Evolutionary conservation across 1,284 basidiomycete species (phyloP).

Genomic region (Heterobasidion occidentale): DNA sequence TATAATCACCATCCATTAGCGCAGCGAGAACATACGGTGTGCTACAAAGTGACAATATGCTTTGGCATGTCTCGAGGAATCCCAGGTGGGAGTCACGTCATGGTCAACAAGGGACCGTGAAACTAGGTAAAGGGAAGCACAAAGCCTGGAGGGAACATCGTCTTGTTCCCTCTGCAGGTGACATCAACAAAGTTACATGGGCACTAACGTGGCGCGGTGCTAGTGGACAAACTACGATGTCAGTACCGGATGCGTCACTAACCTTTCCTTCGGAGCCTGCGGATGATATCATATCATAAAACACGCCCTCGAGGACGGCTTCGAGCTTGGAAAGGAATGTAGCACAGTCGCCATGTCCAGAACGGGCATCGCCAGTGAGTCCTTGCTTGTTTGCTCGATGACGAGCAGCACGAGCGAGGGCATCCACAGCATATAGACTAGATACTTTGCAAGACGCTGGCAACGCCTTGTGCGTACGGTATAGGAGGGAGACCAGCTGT

Average conservation of each 20-base stretch:
- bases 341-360: slow-evolving; percentile 62
- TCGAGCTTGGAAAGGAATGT: slow-evolving; percentile 84
- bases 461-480: slow-evolving; percentile 77
- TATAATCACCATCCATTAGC: slow-evolving; percentile 3
- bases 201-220: background rate
- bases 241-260: slow-evolving; percentile 32
- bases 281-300: slow-evolving; percentile 68
- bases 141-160: background rate
- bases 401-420: slow-evolving; percentile 78
- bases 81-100: too few species aligned
- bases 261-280: slow-evolving; percentile 74
- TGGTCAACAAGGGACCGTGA: background rate
- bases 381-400: slow-evolving; percentile 58
- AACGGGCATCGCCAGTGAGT: slow-evolving; percentile 44
- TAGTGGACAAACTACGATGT: slow-evolving; percentile 3
- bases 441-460: slow-evolving; percentile 62
- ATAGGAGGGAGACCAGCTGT: slow-evolving; percentile 77
- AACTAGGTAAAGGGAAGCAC: background rate
- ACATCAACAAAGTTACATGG: background rate
- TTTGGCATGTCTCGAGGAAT: too few species aligned
- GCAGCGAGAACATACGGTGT: slow-evolving; percentile 9
- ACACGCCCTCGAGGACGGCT: slow-evolving; percentile 76
- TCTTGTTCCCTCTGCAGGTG: background rate
- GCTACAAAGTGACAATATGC: too few species aligned
- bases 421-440: slow-evolving; percentile 87